A percentile compares a stretch with the other conserved stretches of the same genome.
phyloP scores from a whole-genome alignment of 352 stramenopile species.

The Globisporangium parvum region DNA sequence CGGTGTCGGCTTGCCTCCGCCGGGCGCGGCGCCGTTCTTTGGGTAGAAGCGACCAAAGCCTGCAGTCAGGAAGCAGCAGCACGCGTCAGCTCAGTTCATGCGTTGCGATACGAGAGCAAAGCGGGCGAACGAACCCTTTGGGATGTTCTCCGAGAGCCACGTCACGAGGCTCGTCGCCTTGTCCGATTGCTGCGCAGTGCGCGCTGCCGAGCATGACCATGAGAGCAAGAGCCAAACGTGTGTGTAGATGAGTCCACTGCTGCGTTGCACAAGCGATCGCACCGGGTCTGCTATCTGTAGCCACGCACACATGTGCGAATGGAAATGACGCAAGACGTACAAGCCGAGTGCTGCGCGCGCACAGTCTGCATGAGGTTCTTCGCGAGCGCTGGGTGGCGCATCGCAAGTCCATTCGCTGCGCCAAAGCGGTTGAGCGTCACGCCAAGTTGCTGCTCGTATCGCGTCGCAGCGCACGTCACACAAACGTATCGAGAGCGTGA shows the following conservation, averaged over 20 bases:
- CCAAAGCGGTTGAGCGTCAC: conserved; percentile 53
- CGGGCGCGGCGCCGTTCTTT: conserved; percentile 45
- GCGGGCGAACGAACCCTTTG: conserved; percentile 28
- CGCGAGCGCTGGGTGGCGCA: conserved; percentile 26
- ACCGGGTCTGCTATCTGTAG: neutral
- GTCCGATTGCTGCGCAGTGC: conserved; percentile 31
- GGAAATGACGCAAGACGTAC: conserved; percentile 33
- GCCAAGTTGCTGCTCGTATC: conserved; percentile 47
- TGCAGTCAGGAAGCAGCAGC: no score
- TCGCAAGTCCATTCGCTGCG: conserved; percentile 21
- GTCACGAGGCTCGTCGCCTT: conserved; percentile 58
- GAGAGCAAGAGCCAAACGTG: neutral
- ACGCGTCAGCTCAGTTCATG: neutral
- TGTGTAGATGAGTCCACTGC: neutral
- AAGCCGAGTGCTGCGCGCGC: conserved; percentile 47
- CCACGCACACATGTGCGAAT: no score
- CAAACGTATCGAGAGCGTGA: neutral
- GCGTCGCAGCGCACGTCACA: neutral
- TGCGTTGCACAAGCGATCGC: neutral
- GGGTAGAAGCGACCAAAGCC: conserved; percentile 84
- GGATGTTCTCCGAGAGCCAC: conserved; percentile 79
- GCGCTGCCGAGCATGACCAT: conserved; percentile 21
- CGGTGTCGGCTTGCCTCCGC: conserved; percentile 31
- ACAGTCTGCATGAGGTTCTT: conserved; percentile 49
- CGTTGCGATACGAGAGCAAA: neutral